These are phyloP conservation scores for Rubia yunnanensis DNA, from an alignment of 257 asterid species.

Conservation along the genomic window DNA sequence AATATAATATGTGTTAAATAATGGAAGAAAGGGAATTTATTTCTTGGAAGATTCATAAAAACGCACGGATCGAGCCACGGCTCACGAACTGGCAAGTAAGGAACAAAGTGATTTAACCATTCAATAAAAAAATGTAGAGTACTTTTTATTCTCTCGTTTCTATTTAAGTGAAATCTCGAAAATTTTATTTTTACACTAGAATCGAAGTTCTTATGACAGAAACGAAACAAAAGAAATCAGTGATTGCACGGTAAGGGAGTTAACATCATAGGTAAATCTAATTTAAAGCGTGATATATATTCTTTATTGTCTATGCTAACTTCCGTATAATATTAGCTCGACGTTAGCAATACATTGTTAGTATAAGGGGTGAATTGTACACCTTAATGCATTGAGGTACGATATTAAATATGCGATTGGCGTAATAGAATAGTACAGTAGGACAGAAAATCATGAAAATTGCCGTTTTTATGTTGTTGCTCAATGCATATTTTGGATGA, in stretches of 20 bases:
- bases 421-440: background rate
- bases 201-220: background rate
- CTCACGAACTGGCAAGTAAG: background rate
- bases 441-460: background rate
- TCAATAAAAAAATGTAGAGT: background rate
- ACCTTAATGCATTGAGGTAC: background rate
- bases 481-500: background rate
- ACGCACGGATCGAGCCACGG: background rate
- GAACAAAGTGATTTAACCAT: background rate
- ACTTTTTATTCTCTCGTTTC: background rate
- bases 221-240: background rate
- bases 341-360: background rate
- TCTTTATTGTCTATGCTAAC: background rate
- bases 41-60: background rate
- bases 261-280: background rate
- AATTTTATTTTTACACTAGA: too few relatives aligned
- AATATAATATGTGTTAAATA: too few relatives aligned
- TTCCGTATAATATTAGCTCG: too few relatives aligned
- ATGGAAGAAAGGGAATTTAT: too few relatives aligned
- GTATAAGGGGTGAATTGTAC: background rate
- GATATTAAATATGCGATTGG: background rate
- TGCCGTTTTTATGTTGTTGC: background rate
- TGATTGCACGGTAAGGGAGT: too few relatives aligned
- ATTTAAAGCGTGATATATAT: background rate
- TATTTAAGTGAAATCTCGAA: background rate